A percentile compares a stretch with the other conserved stretches of the same genome.
Evolutionary conservation across 129 eudicot species (phyloP).

Genomic region (Helichrysum umbraculigerum): DNA sequence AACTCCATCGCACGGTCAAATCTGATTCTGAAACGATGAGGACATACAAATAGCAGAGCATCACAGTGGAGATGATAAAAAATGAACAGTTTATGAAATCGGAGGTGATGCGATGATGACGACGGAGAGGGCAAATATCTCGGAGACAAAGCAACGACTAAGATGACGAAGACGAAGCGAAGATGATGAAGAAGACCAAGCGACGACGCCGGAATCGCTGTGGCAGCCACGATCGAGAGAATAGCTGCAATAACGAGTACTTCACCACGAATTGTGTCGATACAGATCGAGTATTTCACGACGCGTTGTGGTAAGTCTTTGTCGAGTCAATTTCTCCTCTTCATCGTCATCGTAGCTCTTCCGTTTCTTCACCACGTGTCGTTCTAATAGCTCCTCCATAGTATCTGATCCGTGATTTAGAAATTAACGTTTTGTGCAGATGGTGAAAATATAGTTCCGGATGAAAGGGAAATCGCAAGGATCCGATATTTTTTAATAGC

Average conservation of each 20-base stretch:
- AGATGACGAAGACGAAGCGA: too few species aligned
- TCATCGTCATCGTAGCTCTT: constrained; percentile 50
- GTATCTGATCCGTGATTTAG: constrained; percentile 77
- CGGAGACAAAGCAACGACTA: too few species aligned
- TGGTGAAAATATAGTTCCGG: constrained; percentile 26
- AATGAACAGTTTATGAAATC: too few species aligned
- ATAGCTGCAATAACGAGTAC: constrained; percentile 85
- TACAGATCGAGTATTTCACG: constrained; percentile 84
- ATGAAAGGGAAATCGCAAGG: constrained; percentile 29
- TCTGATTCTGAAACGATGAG: too few species aligned
- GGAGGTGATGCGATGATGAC: too few species aligned
- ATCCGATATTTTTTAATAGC: constrained; percentile 29
- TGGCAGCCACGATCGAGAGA: too few species aligned
- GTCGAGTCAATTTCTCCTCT: constrained; percentile 54
- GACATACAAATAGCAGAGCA: too few species aligned
- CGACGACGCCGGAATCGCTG: too few species aligned
- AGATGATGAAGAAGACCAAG: too few species aligned
- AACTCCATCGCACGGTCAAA: too few species aligned
- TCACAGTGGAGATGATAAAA: too few species aligned
- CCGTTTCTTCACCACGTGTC: constrained; percentile 66
- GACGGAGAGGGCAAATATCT: too few species aligned
- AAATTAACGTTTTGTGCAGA: constrained; percentile 26
- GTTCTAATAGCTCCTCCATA: constrained; percentile 92
- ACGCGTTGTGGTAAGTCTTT: constrained; percentile 73
- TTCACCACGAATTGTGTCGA: constrained; percentile 70